Conservation (phyloP, 2,329 filamentous ascomycete species). For the Alternaria ethzedia region DNA sequence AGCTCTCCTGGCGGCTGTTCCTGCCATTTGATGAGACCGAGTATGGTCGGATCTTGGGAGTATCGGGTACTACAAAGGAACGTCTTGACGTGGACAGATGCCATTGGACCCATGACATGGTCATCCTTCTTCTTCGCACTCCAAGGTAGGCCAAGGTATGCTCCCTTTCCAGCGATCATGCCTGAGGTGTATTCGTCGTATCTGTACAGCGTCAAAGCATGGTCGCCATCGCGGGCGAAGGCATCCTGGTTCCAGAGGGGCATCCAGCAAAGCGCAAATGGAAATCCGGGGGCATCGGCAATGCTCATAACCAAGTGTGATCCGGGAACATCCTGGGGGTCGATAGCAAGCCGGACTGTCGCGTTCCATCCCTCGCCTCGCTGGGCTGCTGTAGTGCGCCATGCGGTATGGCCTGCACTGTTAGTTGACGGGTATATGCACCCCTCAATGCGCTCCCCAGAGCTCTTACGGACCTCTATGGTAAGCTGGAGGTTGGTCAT, state of each 20-base stretch:
- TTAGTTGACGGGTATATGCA: conserved; percentile 91
- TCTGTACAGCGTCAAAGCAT: conserved; percentile 82
- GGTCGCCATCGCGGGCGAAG: conserved; percentile 84
- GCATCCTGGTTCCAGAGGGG: conserved; percentile 92
- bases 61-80: conserved; percentile 94
- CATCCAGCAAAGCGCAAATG: conserved; percentile 91
- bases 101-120: conserved; percentile 76
- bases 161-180: conserved; percentile 75
- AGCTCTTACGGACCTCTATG: conserved; percentile 80
- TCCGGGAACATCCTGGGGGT: conserved; percentile 78
- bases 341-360: conserved; percentile 80
- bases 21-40: conserved; percentile 87
- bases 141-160: conserved; percentile 87
- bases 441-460: conserved; percentile 82
- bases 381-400: conserved; percentile 83
- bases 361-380: conserved; percentile 86
- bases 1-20: conserved; percentile 75
- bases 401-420: conserved; percentile 76
- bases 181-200: conserved; percentile 89
- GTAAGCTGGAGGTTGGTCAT: conserved; percentile 85
- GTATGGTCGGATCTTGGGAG: conserved; percentile 86
- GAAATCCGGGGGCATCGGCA: conserved; percentile 82
- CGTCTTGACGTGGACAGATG: conserved; percentile 78
- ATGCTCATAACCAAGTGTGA: conserved; percentile 90
- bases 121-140: conserved; percentile 76